Conservation (phyloP, 2,329 filamentous ascomycete genomes). For the Juglanconis sp. region DNA sequence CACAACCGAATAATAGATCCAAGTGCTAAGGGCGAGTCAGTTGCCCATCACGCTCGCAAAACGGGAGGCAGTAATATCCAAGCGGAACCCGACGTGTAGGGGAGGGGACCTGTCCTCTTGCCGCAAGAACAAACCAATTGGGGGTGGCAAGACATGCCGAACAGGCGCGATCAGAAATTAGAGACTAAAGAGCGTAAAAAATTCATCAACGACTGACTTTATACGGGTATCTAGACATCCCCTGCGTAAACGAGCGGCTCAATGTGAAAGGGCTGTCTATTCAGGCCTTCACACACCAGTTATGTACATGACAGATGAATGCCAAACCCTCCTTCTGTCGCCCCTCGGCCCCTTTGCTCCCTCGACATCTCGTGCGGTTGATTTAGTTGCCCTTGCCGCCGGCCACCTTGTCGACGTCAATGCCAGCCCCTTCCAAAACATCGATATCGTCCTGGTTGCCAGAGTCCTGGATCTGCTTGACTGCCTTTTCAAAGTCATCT, state of each 20-base stretch:
- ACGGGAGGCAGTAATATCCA: too few relatives aligned
- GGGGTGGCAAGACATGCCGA: too few relatives aligned
- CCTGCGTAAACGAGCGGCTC: neutral
- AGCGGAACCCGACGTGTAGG: too few relatives aligned
- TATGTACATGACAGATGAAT: neutral
- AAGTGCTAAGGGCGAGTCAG: too few relatives aligned
- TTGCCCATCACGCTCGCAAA: too few relatives aligned
- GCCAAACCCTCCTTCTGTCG: too few relatives aligned
- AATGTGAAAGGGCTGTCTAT: neutral
- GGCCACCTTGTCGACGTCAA: constrained; percentile 1
- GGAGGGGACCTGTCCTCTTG: too few relatives aligned
- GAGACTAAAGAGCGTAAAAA: neutral
- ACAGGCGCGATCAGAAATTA: too few relatives aligned
- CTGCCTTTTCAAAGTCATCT: constrained; percentile 5
- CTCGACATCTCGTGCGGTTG: neutral
- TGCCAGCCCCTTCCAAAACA: constrained; percentile 6
- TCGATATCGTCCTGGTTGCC: constrained; percentile 5
- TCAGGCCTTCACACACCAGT: neutral
- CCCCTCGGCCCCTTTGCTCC: neutral
- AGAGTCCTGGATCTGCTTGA: constrained; percentile 3
- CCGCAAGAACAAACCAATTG: too few relatives aligned
- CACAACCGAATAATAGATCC: too few relatives aligned
- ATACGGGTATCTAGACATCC: neutral
- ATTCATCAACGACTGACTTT: neutral
- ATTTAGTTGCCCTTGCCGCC: neutral